Evolutionary conservation across 1,139 yeast genomes (phyloP), one percentile per base, ranked within the genome.

Genomic region (Kurtzmaniella quercitrusa): DNA sequence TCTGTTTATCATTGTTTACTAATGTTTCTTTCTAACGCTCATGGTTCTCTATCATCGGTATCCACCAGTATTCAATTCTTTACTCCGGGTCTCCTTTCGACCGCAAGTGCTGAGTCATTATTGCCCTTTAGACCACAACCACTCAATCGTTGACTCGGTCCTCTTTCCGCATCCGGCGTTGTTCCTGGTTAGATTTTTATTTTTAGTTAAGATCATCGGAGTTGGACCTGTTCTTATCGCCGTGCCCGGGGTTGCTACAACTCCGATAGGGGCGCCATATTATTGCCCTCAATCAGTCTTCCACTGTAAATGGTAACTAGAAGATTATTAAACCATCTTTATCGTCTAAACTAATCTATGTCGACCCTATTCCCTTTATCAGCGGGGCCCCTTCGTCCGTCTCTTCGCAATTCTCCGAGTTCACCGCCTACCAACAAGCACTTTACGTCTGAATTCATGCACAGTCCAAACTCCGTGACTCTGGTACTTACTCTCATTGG

Each of bases 391-490:
- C 31, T 10, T 7, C n/a, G 31, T 27, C 31, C 31, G 31, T 27
- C 5, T 4, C 14, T n/a, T 27, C 31, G 31, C 31, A 27, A 27
- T 27, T 27, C 31, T 27, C 31, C 31, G 31, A 27, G 31, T 12
- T 27, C n/a, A 10, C 31, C 18, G 36, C 18, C 36, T 10, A 6
- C 36, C 34, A 29, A n/a, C 34, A 6, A 10, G n/a, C 15, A n/a
- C 15, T 12, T 29, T n/a, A 31, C 16, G 14, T 12, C 18, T 9
- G 16, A 14, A 9, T 31, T 31, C 18, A 31, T 31, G 36, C 38
- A 36, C 9, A 10, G 25, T 19, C 38, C 38, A 36, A 36, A 36
- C 38, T 36, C 38, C 38, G 38, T 36, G 38, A 36, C 38, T 36
- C 38, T 36, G 38, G 16, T 25, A 16, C 18, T 9, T 11, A 11